Percentiles rank a stretch among this genome's conserved stretches.
Conservation (phyloP, 768 basidiomycete species). For the Rhodotorula kratochvilovae region DNA sequence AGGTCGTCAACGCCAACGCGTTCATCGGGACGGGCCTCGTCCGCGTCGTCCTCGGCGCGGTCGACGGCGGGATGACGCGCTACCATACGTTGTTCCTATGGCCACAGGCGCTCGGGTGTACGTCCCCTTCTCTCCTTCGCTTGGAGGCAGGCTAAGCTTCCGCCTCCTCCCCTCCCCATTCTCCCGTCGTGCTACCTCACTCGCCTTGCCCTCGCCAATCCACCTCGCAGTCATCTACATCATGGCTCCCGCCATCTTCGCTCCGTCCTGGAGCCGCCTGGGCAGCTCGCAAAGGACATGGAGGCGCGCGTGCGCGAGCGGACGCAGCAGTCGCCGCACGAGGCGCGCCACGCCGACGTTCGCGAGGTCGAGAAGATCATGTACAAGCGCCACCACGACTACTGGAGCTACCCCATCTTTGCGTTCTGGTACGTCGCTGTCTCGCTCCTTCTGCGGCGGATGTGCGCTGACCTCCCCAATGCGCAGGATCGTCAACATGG, state of each 20-base stretch:
- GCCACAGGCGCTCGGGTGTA: slow-evolving; percentile 15
- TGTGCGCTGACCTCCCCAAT: background rate
- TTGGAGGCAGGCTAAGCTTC: too few species aligned
- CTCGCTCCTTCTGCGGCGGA: background rate
- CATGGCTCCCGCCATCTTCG: slow-evolving; percentile 8
- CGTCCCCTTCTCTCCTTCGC: background rate
- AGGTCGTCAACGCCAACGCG: slow-evolving; percentile 4
- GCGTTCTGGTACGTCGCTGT: background rate
- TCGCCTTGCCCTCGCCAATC: too few species aligned
- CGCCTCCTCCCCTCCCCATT: background rate
- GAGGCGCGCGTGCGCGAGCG: background rate
- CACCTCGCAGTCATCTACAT: slow-evolving; percentile 4
- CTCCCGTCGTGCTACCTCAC: background rate
- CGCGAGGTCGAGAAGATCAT: slow-evolving; percentile 1
- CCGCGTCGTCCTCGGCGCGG: background rate
- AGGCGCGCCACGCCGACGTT: background rate
- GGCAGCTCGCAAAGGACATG: background rate
- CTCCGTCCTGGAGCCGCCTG: slow-evolving; percentile 2
- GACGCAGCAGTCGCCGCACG: background rate
- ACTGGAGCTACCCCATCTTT: background rate
- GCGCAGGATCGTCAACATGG: background rate
- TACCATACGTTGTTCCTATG: slow-evolving; percentile 13
- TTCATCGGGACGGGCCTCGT: background rate
- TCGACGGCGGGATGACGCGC: background rate
- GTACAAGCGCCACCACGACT: background rate